These are phyloP conservation scores for Chrysanthemum lavandulifolium DNA, from an alignment of 129 eudicot genomes.

Conservation along the genomic window DNA sequence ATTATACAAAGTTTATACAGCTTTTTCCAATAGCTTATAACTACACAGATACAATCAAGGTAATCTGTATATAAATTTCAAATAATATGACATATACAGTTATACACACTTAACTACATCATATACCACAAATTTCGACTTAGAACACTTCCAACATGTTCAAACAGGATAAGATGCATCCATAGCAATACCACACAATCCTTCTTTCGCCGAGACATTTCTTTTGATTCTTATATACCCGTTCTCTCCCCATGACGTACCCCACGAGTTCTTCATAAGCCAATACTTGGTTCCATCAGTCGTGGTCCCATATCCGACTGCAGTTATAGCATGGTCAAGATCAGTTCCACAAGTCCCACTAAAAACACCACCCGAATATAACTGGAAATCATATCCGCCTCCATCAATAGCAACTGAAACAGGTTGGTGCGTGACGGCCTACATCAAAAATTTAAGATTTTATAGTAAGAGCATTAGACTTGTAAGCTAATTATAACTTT, in stretches of 20 bases:
- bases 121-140: constrained; percentile 12
- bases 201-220: constrained; percentile 31
- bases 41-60: background rate
- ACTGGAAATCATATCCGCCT: constrained; percentile 32
- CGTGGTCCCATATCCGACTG: constrained; percentile 51
- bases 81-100: constrained; percentile 22
- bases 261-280: constrained; percentile 70
- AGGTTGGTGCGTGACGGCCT: constrained; percentile 53
- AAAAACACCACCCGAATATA: constrained; percentile 45
- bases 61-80: background rate
- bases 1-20: constrained; percentile 5
- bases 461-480: background rate
- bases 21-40: too few species aligned
- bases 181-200: constrained; percentile 57
- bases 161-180: constrained; percentile 41
- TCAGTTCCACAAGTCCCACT: constrained; percentile 38
- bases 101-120: constrained; percentile 4
- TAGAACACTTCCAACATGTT: background rate
- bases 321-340: constrained; percentile 49
- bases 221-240: constrained; percentile 47
- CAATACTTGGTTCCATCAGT: constrained; percentile 50
- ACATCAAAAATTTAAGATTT: background rate
- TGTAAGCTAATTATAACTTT: background rate
- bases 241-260: constrained; percentile 42
- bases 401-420: constrained; percentile 48